phyloP scores from a whole-genome alignment of 179 eudicot species.

The Patellifolia procumbens region DNA sequence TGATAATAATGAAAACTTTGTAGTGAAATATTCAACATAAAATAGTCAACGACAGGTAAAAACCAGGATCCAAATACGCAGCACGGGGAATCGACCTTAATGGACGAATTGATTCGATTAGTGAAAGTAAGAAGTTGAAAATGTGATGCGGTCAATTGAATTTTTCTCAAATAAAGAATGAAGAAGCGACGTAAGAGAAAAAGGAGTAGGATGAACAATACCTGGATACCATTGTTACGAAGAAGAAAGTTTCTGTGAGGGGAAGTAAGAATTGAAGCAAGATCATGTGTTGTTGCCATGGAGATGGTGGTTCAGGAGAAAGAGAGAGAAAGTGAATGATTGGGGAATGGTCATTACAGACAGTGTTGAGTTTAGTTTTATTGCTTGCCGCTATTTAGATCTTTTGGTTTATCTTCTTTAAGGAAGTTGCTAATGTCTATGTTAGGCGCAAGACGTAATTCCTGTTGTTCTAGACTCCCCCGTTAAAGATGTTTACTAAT shows the following conservation, averaged over 20 bases:
- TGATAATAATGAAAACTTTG: too few relatives aligned
- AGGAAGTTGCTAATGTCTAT: too few relatives aligned
- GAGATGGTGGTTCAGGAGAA: background rate
- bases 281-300: conserved; percentile 27
- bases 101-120: background rate
- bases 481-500: too few relatives aligned
- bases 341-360: too few relatives aligned
- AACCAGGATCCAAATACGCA: background rate
- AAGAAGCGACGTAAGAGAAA: background rate
- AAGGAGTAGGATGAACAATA: conserved; percentile 1
- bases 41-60: background rate
- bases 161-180: background rate
- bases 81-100: background rate
- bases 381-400: too few relatives aligned
- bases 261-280: conserved; percentile 39
- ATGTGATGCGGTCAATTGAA: background rate
- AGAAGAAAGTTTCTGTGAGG: conserved; percentile 44
- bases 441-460: too few relatives aligned
- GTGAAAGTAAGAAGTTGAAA: background rate
- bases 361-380: too few relatives aligned
- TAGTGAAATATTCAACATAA: background rate
- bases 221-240: conserved; percentile 55
- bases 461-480: too few relatives aligned
- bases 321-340: background rate
- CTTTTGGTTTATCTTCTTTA: too few relatives aligned